phyloP scores from a whole-genome alignment of 2,329 filamentous ascomycete genomes.

The Aspergillus neoniger region DNA sequence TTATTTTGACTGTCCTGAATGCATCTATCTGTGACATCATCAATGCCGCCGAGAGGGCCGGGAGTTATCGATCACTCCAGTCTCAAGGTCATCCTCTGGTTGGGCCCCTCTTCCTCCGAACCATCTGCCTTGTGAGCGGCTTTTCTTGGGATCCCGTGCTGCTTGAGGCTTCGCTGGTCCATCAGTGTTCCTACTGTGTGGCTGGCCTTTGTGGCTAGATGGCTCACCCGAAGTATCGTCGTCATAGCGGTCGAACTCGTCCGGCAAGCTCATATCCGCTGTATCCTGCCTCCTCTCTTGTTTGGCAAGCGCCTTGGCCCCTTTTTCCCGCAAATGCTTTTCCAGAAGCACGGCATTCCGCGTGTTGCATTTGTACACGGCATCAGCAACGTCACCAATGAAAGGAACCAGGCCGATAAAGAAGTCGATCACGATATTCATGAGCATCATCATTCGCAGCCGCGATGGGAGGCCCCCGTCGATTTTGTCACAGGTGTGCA shows the following conservation, averaged over 20 bases:
- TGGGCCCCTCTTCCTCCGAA: slow-evolving; percentile 32
- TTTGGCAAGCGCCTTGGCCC: slow-evolving; percentile 34
- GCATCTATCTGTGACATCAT: slow-evolving; percentile 1
- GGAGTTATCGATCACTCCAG: slow-evolving; percentile 29
- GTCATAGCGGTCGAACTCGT: slow-evolving; percentile 42
- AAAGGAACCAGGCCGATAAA: slow-evolving; percentile 55
- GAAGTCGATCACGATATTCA: slow-evolving; percentile 66
- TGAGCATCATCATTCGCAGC: slow-evolving; percentile 70
- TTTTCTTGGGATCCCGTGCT: slow-evolving; percentile 26
- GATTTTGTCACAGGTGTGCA: slow-evolving; percentile 70
- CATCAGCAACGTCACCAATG: slow-evolving; percentile 51
- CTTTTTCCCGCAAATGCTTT: slow-evolving; percentile 45
- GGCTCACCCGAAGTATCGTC: slow-evolving; percentile 27
- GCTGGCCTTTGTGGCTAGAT: slow-evolving; percentile 18
- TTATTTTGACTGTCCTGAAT: background rate
- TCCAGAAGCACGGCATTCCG: slow-evolving; percentile 50
- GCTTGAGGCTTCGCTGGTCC: slow-evolving; percentile 26
- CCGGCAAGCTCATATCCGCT: slow-evolving; percentile 41
- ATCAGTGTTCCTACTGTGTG: slow-evolving; percentile 22
- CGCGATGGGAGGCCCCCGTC: slow-evolving; percentile 68
- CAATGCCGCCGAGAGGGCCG: slow-evolving; percentile 14
- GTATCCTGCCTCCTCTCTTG: slow-evolving; percentile 26
- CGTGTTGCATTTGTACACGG: slow-evolving; percentile 52
- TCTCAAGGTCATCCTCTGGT: slow-evolving; percentile 33
- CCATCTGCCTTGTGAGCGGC: slow-evolving; percentile 31